A percentile compares a stretch with the other conserved stretches of the same genome.
These are phyloP conservation scores for Shiraia bambusicola DNA, from an alignment of 2,329 filamentous ascomycete genomes.

Conservation along the genomic window DNA sequence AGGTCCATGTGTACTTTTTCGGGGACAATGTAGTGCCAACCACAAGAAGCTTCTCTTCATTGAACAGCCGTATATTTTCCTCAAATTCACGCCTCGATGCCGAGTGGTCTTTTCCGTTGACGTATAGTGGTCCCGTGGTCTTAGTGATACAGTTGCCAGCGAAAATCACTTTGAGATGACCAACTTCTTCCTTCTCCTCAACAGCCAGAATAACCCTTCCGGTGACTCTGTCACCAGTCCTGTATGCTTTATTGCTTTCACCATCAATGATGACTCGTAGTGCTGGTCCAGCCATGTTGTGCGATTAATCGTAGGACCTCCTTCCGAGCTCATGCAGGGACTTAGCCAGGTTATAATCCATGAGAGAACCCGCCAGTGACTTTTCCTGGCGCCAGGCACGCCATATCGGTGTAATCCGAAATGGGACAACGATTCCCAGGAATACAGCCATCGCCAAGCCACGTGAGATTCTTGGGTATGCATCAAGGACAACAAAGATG, in stretches of 20 bases:
- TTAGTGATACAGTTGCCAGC: conserved; percentile 36
- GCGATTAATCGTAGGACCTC: conserved; percentile 11
- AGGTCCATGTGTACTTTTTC: conserved; percentile 37
- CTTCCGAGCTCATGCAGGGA: conserved; percentile 28
- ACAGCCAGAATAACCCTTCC: conserved; percentile 34
- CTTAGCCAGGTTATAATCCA: conserved; percentile 22
- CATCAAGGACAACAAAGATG: conserved; percentile 27
- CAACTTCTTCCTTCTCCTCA: conserved; percentile 31
- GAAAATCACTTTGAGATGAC: conserved; percentile 33
- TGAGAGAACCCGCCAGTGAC: conserved; percentile 15
- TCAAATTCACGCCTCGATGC: conserved; percentile 25
- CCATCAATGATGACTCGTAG: conserved; percentile 37
- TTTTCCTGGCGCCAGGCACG: conserved; percentile 25
- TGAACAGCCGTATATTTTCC: conserved; percentile 35
- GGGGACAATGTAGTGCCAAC: conserved; percentile 18
- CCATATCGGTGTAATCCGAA: conserved; percentile 27
- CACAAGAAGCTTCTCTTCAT: conserved; percentile 27
- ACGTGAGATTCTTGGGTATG: conserved; percentile 31
- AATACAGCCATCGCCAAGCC: conserved; percentile 28
- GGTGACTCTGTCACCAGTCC: conserved; percentile 37
- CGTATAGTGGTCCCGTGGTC: conserved; percentile 30
- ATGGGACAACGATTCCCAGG: conserved; percentile 37
- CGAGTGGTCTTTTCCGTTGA: conserved; percentile 15
- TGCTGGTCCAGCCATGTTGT: conserved; percentile 29
- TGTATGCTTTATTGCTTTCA: conserved; percentile 31